phyloP scores from a whole-genome alignment of 1,284 basidiomycete genomes.

The Sanguinoderma infundibulare region DNA sequence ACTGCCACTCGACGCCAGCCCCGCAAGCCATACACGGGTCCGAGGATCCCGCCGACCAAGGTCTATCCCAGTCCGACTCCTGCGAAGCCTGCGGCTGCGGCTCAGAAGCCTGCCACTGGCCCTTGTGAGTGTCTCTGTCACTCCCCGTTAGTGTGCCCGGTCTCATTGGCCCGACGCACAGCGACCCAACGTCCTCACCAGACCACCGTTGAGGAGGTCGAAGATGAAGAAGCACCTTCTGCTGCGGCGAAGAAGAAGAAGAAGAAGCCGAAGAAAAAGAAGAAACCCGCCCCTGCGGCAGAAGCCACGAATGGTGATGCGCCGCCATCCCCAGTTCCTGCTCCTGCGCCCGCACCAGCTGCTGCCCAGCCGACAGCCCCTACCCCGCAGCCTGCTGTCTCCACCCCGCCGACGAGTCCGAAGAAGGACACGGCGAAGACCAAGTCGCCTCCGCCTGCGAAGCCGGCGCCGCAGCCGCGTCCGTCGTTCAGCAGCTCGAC shows the following conservation, averaged over 20 bases:
- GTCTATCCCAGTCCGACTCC: background rate
- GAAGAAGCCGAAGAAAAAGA: slow-evolving; percentile 76
- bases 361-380: slow-evolving; percentile 10
- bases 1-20: slow-evolving; percentile 40
- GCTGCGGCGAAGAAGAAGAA: slow-evolving; percentile 60
- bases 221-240: slow-evolving; percentile 52
- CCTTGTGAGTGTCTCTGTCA: background rate
- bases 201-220: slow-evolving; percentile 68
- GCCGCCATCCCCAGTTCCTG: slow-evolving; percentile 3
- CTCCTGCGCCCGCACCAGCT: slow-evolving; percentile 8
- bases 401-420: slow-evolving; percentile 19
- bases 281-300: slow-evolving; percentile 44
- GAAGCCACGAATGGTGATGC: slow-evolving; percentile 18
- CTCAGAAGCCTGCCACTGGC: background rate
- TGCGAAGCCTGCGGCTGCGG: slow-evolving; percentile 5
- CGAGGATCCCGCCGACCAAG: background rate
- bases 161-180: background rate
- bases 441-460: slow-evolving; percentile 23
- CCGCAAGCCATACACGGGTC: slow-evolving; percentile 26
- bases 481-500: slow-evolving; percentile 33
- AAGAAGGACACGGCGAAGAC: slow-evolving; percentile 17
- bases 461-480: slow-evolving; percentile 10
- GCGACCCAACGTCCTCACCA: slow-evolving; percentile 40
- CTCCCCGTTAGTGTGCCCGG: background rate
- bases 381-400: slow-evolving; percentile 24